Percentiles rank a stretch among this genome's conserved stretches.
These are phyloP conservation scores for Ceratopteris richardii DNA, from an alignment of 75 land plant species.

Conservation along the genomic window DNA sequence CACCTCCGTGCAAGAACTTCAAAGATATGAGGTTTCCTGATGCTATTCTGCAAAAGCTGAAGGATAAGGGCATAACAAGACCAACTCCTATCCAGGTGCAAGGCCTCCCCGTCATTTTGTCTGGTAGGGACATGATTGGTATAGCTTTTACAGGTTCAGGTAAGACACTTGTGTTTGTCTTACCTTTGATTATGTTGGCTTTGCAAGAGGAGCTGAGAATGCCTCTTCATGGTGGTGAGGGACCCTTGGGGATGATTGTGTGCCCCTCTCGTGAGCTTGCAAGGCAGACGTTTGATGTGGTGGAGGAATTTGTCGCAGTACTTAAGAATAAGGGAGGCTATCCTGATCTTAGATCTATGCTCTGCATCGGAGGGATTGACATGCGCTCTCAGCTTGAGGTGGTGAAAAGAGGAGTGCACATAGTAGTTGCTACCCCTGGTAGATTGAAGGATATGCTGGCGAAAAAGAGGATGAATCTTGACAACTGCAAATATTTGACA, in stretches of 20 bases:
- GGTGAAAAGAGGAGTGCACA: slow-evolving; percentile 83
- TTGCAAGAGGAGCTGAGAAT: slow-evolving; percentile 76
- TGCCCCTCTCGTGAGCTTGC: slow-evolving; percentile 94
- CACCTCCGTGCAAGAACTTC: slow-evolving; percentile 76
- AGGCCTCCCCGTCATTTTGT: slow-evolving; percentile 77
- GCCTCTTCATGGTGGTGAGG: slow-evolving; percentile 74
- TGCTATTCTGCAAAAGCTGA: slow-evolving; percentile 58
- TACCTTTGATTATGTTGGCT: slow-evolving; percentile 81
- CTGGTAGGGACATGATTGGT: slow-evolving; percentile 92
- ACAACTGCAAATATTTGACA: slow-evolving; percentile 81
- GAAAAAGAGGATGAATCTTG: slow-evolving; percentile 90
- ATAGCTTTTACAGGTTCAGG: slow-evolving; percentile 95
- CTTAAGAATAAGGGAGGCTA: slow-evolving; percentile 41
- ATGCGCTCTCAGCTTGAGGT: slow-evolving; percentile 84
- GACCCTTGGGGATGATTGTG: slow-evolving; percentile 77
- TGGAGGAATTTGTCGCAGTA: slow-evolving; percentile 59
- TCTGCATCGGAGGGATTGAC: slow-evolving; percentile 91
- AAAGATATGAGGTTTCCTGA: slow-evolving; percentile 88
- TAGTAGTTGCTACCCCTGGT: slow-evolving; percentile 92
- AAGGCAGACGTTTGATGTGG: slow-evolving; percentile 87
- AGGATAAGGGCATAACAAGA: slow-evolving; percentile 62
- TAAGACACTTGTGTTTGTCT: slow-evolving; percentile 75
- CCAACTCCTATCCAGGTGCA: slow-evolving; percentile 95
- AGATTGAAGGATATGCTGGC: slow-evolving; percentile 88
- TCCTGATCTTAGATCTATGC: slow-evolving; percentile 66